These are phyloP conservation scores for Beauveria rudraprayagi DNA, from an alignment of 2,329 filamentous ascomycete genomes.

Conservation along the genomic window DNA sequence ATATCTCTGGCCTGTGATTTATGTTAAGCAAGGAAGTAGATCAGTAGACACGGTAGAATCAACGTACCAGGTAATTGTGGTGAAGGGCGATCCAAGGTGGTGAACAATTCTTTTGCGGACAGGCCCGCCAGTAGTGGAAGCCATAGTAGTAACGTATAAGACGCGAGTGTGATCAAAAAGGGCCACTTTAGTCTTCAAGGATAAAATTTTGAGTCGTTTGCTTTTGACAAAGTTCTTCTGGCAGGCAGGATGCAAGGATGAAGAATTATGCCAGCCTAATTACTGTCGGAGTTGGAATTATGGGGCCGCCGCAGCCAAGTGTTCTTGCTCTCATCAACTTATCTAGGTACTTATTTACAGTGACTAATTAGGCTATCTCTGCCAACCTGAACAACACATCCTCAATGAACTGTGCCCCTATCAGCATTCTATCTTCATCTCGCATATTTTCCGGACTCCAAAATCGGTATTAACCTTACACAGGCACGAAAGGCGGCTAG, in stretches of 20 bases:
- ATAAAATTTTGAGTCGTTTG: not conserved
- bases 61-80: constrained; percentile 49
- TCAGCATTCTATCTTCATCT: not conserved
- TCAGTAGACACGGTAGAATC: not conserved
- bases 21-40: not conserved
- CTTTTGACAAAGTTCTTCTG: not conserved
- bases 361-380: not conserved
- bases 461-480: not conserved
- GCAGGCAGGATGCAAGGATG: no score
- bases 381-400: not conserved
- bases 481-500: not conserved
- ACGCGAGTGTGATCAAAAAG: not conserved
- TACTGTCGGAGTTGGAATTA: no score
- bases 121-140: constrained; percentile 17
- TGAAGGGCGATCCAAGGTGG: constrained; percentile 59
- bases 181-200: not conserved
- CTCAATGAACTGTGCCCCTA: not conserved
- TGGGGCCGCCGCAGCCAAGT: no score
- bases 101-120: constrained; percentile 50
- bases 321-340: no score
- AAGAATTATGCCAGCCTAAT: no score
- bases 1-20: constrained; percentile 49
- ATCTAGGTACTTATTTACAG: no score
- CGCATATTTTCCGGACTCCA: not conserved
- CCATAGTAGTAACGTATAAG: constrained; percentile 16